A percentile compares a stretch with the other conserved stretches of the same genome.
Conservation (phyloP, 2,329 filamentous ascomycete genomes). For the Aspergillus tubingensis region DNA sequence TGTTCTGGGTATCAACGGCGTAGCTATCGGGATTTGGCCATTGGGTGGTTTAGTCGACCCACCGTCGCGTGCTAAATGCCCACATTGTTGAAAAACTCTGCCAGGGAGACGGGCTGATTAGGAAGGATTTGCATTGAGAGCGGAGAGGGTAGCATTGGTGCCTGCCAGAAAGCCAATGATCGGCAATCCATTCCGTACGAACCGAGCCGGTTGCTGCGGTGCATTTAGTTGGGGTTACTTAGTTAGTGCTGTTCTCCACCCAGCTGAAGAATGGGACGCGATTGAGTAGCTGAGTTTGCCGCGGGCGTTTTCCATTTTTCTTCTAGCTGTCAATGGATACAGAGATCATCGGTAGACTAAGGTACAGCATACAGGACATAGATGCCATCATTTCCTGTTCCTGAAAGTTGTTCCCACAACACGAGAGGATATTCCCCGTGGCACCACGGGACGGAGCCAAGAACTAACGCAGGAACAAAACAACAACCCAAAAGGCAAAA, state of each 20-base stretch:
- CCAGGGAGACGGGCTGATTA: not conserved
- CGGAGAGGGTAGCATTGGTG: not conserved
- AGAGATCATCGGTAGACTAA: too few species aligned
- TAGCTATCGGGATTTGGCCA: not conserved
- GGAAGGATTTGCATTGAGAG: conserved; percentile 4
- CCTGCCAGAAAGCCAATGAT: not conserved
- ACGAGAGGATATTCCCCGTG: too few species aligned
- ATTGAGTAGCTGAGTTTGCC: not conserved
- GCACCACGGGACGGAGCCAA: too few species aligned
- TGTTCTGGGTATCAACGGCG: not conserved
- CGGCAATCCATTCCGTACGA: not conserved
- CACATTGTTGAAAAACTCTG: conserved; percentile 1
- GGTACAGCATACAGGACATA: too few species aligned
- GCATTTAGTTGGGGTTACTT: not conserved
- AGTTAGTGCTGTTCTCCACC: not conserved
- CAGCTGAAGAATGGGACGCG: not conserved
- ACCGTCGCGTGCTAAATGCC: not conserved
- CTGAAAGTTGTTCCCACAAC: too few species aligned
- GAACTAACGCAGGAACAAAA: not conserved
- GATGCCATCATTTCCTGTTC: too few species aligned
- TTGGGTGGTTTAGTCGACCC: not conserved
- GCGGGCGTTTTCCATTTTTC: too few species aligned
- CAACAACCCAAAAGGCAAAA: not conserved
- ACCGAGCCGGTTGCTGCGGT: conserved; percentile 1
- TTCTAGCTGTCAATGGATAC: too few species aligned